Evolutionary conservation across 306 rosid species (phyloP).

Genomic region (Lablab purpureus): DNA sequence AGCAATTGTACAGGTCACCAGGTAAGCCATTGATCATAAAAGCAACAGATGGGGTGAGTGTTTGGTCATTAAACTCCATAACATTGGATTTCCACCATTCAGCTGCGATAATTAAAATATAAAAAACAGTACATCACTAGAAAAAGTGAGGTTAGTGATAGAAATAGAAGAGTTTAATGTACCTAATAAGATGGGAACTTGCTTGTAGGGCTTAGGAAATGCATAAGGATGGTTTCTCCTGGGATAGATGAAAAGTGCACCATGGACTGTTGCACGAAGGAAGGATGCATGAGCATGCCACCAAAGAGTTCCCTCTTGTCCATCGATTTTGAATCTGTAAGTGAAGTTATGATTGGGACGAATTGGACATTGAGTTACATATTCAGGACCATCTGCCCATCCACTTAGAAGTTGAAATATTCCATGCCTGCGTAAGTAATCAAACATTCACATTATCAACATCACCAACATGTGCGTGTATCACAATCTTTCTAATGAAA

Average conservation of each 20-base stretch:
- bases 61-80: slow-evolving; percentile 44
- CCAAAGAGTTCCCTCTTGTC: slow-evolving; percentile 80
- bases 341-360: slow-evolving; percentile 44
- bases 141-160: too few relatives aligned
- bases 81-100: slow-evolving; percentile 73
- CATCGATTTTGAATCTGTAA: slow-evolving; percentile 54
- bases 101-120: slow-evolving; percentile 32
- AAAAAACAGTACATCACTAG: too few relatives aligned
- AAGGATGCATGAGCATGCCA: slow-evolving; percentile 71
- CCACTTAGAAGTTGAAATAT: slow-evolving; percentile 56
- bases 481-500: too few relatives aligned
- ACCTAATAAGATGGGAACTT: slow-evolving; percentile 49
- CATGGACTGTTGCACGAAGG: slow-evolving; percentile 69
- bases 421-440: slow-evolving; percentile 58
- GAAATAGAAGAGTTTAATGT: background rate
- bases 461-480: too few relatives aligned
- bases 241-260: slow-evolving; percentile 41
- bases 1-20: slow-evolving; percentile 64
- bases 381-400: slow-evolving; percentile 76
- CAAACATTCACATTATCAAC: too few relatives aligned
- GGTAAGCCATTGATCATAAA: slow-evolving; percentile 71
- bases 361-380: slow-evolving; percentile 70
- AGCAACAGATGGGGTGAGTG: slow-evolving; percentile 53
- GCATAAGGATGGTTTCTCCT: slow-evolving; percentile 14
- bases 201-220: slow-evolving; percentile 50